phyloP scores from a whole-genome alignment of 2,329 filamentous ascomycete genomes.

The Clonostachys solani region DNA sequence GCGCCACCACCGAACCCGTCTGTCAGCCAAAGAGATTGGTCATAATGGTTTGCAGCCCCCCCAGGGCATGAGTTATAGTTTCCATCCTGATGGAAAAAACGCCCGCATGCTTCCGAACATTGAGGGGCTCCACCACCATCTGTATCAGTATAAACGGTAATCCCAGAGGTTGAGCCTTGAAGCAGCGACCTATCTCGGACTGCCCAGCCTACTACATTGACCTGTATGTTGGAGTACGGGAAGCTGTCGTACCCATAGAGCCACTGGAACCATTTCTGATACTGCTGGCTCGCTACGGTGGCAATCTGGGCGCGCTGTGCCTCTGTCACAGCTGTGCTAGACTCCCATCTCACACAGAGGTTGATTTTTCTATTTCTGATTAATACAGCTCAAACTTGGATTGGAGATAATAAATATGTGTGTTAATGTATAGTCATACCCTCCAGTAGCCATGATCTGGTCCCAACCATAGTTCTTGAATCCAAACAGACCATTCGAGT shows the following conservation, averaged over 20 bases:
- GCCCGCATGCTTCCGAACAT: constrained; percentile 18
- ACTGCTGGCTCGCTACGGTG: constrained; percentile 22
- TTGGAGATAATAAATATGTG: background rate
- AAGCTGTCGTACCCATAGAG: constrained; percentile 37
- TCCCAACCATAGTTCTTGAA: background rate
- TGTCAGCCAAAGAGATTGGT: constrained; percentile 42
- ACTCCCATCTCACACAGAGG: constrained; percentile 38
- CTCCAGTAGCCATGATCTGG: background rate
- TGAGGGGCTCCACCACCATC: constrained; percentile 33
- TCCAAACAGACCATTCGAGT: background rate
- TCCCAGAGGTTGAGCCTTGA: constrained; percentile 26
- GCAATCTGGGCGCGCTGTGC: constrained; percentile 30
- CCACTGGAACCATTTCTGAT: constrained; percentile 35
- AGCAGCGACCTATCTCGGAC: constrained; percentile 29
- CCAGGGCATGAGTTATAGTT: constrained; percentile 1
- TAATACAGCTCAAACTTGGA: too few species aligned
- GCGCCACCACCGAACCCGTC: constrained; percentile 36
- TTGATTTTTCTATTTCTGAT: background rate
- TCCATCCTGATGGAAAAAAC: constrained; percentile 2
- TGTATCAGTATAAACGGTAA: constrained; percentile 33
- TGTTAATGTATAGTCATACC: background rate
- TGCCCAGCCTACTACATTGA: constrained; percentile 36
- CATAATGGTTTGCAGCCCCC: constrained; percentile 29
- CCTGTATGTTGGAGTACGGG: constrained; percentile 30
- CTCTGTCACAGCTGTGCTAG: constrained; percentile 23